phyloP scores from a whole-genome alignment of 2,329 filamentous ascomycete genomes.

The Leptographium radiaticola region DNA sequence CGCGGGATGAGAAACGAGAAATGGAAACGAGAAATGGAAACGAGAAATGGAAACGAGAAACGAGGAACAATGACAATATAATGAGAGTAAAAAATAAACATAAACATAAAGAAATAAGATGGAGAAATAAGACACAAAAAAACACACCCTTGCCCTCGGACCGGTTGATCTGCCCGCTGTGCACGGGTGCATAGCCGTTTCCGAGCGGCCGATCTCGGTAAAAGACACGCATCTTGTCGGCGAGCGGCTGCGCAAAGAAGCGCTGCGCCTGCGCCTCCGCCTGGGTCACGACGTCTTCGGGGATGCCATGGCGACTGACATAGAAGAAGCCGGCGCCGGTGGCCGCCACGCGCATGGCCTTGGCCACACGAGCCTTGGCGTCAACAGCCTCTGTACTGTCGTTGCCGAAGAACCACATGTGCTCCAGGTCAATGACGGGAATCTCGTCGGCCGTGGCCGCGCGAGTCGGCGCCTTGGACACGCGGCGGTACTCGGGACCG shows the following conservation, averaged over 20 bases:
- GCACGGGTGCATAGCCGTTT: slow-evolving; percentile 12
- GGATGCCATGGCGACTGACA: slow-evolving; percentile 14
- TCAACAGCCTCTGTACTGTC: slow-evolving; percentile 8
- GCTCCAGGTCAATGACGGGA: slow-evolving; percentile 37
- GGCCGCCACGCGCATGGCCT: slow-evolving; percentile 20
- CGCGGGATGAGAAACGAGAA: neutral
- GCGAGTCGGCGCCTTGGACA: slow-evolving; percentile 22
- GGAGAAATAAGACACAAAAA: too few species aligned
- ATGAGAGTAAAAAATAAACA: too few species aligned
- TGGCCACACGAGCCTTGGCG: slow-evolving; percentile 20
- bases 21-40: neutral
- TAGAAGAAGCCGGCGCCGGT: slow-evolving; percentile 14
- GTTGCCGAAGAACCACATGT: slow-evolving; percentile 22
- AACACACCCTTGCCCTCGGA: slow-evolving; percentile 7
- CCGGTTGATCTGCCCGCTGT: slow-evolving; percentile 11
- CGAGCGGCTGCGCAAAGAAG: slow-evolving; percentile 13
- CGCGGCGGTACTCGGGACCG: slow-evolving; percentile 22
- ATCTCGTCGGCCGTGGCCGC: slow-evolving; percentile 30
- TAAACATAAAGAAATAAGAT: neutral
- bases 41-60: too few species aligned
- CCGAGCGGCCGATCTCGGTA: slow-evolving; percentile 6
- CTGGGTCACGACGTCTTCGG: slow-evolving; percentile 5
- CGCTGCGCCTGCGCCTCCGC: slow-evolving; percentile 5
- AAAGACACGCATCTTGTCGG: slow-evolving; percentile 12
- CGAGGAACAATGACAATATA: too few species aligned